Conservation (phyloP, 371 early-diverging fungal genomes). For the Mycotypha africana region DNA sequence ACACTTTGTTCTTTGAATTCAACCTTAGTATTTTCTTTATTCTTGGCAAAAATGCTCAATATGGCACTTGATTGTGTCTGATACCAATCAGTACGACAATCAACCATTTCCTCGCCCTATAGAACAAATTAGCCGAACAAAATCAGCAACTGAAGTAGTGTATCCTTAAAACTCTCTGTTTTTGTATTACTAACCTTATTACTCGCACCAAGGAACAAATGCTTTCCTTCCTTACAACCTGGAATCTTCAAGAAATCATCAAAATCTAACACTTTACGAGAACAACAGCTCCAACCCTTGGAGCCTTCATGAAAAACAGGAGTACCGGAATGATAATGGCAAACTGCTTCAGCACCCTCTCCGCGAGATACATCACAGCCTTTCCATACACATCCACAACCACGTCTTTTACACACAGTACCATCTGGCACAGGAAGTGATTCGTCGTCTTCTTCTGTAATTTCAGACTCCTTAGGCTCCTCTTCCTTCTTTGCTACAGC, state of each 20-base stretch:
- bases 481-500: slow-evolving; percentile 7
- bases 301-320: slow-evolving; percentile 93
- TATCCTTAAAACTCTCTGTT: too few relatives aligned
- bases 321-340: slow-evolving; percentile 82
- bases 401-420: slow-evolving; percentile 80
- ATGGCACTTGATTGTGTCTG: slow-evolving; percentile 83
- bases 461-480: slow-evolving; percentile 30
- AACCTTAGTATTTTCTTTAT: slow-evolving; percentile 65
- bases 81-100: slow-evolving; percentile 92
- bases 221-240: slow-evolving; percentile 84
- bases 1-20: slow-evolving; percentile 42
- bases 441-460: slow-evolving; percentile 67
- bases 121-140: too few relatives aligned
- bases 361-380: slow-evolving; percentile 61
- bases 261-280: slow-evolving; percentile 90
- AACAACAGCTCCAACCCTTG: slow-evolving; percentile 90
- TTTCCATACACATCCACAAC: slow-evolving; percentile 69
- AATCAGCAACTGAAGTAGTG: too few relatives aligned
- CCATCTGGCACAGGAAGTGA: slow-evolving; percentile 66
- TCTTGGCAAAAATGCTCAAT: slow-evolving; percentile 90
- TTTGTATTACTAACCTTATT: slow-evolving; percentile 12
- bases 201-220: slow-evolving; percentile 69
- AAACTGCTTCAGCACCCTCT: slow-evolving; percentile 51
- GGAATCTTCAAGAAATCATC: slow-evolving; percentile 93
- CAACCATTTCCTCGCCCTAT: slow-evolving; percentile 52